Conservation (phyloP, 2,329 filamentous ascomycete genomes). For the Grosmannia serpens region DNA sequence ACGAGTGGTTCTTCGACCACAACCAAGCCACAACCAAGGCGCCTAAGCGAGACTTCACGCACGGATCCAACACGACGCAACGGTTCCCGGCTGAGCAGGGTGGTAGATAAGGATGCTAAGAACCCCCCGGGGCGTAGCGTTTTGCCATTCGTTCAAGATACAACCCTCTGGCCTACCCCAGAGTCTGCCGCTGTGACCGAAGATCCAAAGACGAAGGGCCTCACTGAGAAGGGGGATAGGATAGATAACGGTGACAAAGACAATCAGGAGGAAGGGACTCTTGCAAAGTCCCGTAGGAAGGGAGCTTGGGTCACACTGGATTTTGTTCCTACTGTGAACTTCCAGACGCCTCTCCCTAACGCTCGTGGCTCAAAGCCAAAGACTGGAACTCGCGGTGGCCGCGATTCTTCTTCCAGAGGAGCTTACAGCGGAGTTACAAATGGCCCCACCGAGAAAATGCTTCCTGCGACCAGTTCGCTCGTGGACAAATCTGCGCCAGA, state of each 20-base stretch:
- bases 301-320: conserved; percentile 77
- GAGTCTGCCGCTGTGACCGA: conserved; percentile 57
- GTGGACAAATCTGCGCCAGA: conserved; percentile 26
- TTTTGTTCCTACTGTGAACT: conserved; percentile 74
- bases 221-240: conserved; percentile 33
- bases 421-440: conserved; percentile 11
- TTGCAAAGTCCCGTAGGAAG: conserved; percentile 49
- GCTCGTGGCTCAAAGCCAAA: conserved; percentile 36
- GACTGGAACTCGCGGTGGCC: conserved; percentile 34
- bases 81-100: conserved; percentile 33
- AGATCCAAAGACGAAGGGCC: conserved; percentile 62
- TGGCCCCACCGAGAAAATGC: conserved; percentile 13
- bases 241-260: conserved; percentile 53
- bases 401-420: conserved; percentile 22
- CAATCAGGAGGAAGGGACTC: conserved; percentile 40
- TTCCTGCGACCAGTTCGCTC: conserved; percentile 4
- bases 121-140: conserved; percentile 16
- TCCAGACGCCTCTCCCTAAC: conserved; percentile 66
- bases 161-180: conserved; percentile 80
- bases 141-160: conserved; percentile 60
- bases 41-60: conserved; percentile 28
- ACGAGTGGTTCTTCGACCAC: conserved; percentile 29
- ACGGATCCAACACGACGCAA: conserved; percentile 23
- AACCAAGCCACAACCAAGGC: conserved; percentile 28
- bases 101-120: conserved; percentile 31